These are phyloP conservation scores for Primulina eburnea DNA, from an alignment of 257 asterid species.

Conservation along the genomic window DNA sequence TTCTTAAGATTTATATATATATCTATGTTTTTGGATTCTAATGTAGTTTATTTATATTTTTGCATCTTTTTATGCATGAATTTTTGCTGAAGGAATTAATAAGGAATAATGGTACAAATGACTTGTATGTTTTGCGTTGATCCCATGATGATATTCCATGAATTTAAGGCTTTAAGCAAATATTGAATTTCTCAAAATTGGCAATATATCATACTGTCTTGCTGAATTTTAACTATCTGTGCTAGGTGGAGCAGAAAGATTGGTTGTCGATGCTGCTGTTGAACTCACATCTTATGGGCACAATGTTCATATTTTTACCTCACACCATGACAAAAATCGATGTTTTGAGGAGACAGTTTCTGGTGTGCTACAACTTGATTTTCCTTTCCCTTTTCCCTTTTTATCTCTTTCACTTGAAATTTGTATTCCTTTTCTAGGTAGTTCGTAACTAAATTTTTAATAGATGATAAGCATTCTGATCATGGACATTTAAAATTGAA, in stretches of 20 bases:
- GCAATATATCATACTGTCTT: slow-evolving; percentile 1
- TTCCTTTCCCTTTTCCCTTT: not conserved
- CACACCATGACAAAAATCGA: slow-evolving; percentile 81
- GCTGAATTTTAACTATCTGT: slow-evolving; percentile 2
- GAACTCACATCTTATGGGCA: slow-evolving; percentile 83
- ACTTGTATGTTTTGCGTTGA: slow-evolving; percentile 13
- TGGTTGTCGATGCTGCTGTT: slow-evolving; percentile 89
- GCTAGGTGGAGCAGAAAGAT: slow-evolving; percentile 96
- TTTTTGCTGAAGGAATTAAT: slow-evolving; percentile 1
- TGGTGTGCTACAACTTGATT: slow-evolving; percentile 39
- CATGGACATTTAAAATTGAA: slow-evolving; percentile 5
- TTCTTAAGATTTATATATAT: not conserved
- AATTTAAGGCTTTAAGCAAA: slow-evolving; percentile 4
- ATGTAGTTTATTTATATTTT: not conserved
- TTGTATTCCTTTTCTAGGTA: not conserved
- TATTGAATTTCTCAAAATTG: not conserved
- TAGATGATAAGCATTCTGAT: slow-evolving; percentile 12
- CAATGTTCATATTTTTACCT: slow-evolving; percentile 77
- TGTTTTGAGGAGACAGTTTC: slow-evolving; percentile 94
- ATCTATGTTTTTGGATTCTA: not conserved
- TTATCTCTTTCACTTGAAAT: not conserved
- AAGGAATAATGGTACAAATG: not conserved
- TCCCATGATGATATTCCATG: not conserved
- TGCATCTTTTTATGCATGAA: not conserved
- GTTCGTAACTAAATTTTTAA: slow-evolving; percentile 5